Evolutionary conservation across 495 filamentous ascomycete species (phyloP), one percentile per base, ranked within the genome.

Genomic region (Xylaria cubensis): DNA sequence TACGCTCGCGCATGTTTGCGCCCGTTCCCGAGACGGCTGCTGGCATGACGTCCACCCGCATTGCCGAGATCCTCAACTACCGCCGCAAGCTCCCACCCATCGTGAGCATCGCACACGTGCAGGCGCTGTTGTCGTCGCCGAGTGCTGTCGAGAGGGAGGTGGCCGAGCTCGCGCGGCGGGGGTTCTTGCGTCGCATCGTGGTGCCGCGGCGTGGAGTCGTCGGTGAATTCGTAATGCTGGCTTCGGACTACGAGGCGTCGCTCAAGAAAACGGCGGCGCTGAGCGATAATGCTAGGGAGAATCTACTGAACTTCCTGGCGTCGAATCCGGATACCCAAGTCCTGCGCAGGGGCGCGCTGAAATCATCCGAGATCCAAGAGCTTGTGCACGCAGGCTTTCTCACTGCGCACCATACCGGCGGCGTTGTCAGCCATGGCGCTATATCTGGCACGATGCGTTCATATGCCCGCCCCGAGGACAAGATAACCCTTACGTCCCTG

Each of bases 111-210:
- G 86, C 90, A 32, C 93, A 97, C 82, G 77, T 96, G 5, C 90
- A 93, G 78, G 89, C 90, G 0, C 74, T 94, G 9, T 81, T 90
- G 21, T 82, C 85, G 66, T 88, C 89, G 10, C 88, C 92, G 1
- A 94, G 93, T 5, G 84, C 84, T 56, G 90, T 90, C 4, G 94
- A 97, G 80, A 85, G 91, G 61, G 93, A 94, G 78, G 87, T 95
- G 34, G 89, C 90, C 26, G 86, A 90, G 65, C 80, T 94, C 26
- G 80, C 89, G 6, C 84, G 82, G 46, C 74, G 80, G 1, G 93
- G 93, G 8, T 83, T 84, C 3, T 75, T 94, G 3, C 86, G 92
- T 62, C 90, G 90, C 72, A 80, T 97, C 42, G 83, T 89, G 1
- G 85, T 97, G 8, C 89, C 92, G 5, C 86, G 89, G 26, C 83